Percentiles rank a stretch among this genome's conserved stretches.
Conservation (phyloP, 2,329 filamentous ascomycete genomes). For the Phyllosticta paracitricarpa region DNA sequence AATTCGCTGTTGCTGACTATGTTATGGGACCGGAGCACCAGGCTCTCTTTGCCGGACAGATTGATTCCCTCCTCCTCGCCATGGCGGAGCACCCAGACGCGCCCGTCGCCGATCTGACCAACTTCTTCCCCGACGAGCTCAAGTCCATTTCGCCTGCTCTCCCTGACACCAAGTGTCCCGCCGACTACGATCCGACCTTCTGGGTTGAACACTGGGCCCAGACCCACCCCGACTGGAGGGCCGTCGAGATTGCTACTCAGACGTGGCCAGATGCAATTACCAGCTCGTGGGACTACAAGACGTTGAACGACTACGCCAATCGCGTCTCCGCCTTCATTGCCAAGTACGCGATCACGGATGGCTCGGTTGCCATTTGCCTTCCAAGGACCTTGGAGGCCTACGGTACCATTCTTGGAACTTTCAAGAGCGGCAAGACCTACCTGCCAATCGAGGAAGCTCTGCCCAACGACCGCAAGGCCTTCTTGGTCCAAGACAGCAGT, state of each 20-base stretch:
- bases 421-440: conserved; percentile 29
- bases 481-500: conserved; percentile 21
- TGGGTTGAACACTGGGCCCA: conserved; percentile 57
- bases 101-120: conserved; percentile 16
- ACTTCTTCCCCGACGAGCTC: conserved; percentile 23
- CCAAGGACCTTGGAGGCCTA: conserved; percentile 70
- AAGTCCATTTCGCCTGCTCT: conserved; percentile 56
- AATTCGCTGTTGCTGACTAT: conserved; percentile 18
- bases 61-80: conserved; percentile 20
- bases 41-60: conserved; percentile 20
- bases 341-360: conserved; percentile 14
- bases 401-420: conserved; percentile 42
- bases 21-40: conserved; percentile 21
- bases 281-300: conserved; percentile 35
- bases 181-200: conserved; percentile 55
- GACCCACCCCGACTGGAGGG: conserved; percentile 47
- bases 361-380: conserved; percentile 63
- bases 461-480: conserved; percentile 23
- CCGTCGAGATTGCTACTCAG: conserved; percentile 58
- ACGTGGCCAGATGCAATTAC: conserved; percentile 29
- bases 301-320: conserved; percentile 3
- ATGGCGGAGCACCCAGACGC: conserved; percentile 22
- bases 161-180: conserved; percentile 43
- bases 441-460: conserved; percentile 29
- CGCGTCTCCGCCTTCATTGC: conserved; percentile 34